These are phyloP conservation scores for Alternaria triticina DNA, from an alignment of 2,329 filamentous ascomycete species.

Conservation along the genomic window DNA sequence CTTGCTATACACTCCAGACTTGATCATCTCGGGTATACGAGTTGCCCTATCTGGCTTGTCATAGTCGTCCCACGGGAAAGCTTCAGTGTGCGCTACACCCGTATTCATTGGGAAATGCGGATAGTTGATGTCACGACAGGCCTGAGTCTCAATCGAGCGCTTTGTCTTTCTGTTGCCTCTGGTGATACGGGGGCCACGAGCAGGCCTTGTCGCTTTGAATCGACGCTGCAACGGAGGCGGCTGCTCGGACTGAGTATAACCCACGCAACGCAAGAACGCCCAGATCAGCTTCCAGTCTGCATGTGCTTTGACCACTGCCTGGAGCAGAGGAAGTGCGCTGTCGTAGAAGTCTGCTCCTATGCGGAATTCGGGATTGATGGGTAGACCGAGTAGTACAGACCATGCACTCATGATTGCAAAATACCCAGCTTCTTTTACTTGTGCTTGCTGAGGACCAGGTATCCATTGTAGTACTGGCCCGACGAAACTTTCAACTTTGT, in stretches of 20 bases:
- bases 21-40: neutral
- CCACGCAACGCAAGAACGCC: constrained; percentile 15
- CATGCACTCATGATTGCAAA: constrained; percentile 25
- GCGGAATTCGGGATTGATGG: constrained; percentile 11
- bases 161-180: neutral
- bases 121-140: neutral
- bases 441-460: neutral
- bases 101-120: neutral
- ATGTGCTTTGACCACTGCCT: neutral
- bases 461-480: constrained; percentile 1
- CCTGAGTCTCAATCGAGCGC: neutral
- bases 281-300: constrained; percentile 24
- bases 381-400: constrained; percentile 18
- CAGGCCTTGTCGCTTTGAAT: neutral
- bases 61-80: neutral
- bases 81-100: neutral
- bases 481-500: neutral
- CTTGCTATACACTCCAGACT: neutral
- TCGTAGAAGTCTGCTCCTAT: neutral
- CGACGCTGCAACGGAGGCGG: neutral
- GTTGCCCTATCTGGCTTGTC: neutral
- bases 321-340: neutral
- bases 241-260: constrained; percentile 1
- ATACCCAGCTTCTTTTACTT: constrained; percentile 9
- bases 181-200: neutral